Percentiles rank a stretch among this genome's conserved stretches.
Evolutionary conservation across 129 eudicot species (phyloP).

Genomic region (Pittosporum tobira): DNA sequence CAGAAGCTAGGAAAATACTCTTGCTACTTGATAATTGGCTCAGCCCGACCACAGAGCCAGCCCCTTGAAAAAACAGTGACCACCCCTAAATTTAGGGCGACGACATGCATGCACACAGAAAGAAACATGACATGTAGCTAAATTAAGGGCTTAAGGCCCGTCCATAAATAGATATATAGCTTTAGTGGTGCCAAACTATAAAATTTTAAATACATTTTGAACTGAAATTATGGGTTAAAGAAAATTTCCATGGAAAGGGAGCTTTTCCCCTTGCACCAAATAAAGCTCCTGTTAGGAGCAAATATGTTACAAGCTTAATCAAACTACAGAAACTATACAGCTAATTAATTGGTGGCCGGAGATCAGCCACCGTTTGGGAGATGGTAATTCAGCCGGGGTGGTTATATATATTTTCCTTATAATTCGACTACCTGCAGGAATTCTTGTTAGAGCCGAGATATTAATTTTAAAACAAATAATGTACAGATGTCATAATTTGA

Average conservation of each 20-base stretch:
- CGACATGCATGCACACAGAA: background rate
- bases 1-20: too few species aligned
- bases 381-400: too few species aligned
- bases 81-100: constrained; percentile 4
- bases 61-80: constrained; percentile 2
- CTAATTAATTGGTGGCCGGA: background rate
- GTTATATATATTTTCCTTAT: too few species aligned
- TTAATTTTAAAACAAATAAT: too few species aligned
- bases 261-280: constrained; percentile 7
- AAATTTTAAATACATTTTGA: too few species aligned
- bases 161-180: too few species aligned
- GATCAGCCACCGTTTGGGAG: constrained; percentile 3
- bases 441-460: too few species aligned
- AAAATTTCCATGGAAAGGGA: constrained; percentile 2
- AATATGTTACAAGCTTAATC: background rate
- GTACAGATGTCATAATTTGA: too few species aligned
- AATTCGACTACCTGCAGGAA: too few species aligned
- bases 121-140: too few species aligned
- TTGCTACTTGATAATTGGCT: background rate
- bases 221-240: background rate
- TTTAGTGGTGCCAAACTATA: constrained; percentile 3
- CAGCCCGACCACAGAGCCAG: constrained; percentile 2
- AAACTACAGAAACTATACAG: background rate
- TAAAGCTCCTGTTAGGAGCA: too few species aligned
- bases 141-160: too few species aligned